Evolutionary conservation across 331 rosid species (phyloP).

Genomic region (Quercus phellos): DNA sequence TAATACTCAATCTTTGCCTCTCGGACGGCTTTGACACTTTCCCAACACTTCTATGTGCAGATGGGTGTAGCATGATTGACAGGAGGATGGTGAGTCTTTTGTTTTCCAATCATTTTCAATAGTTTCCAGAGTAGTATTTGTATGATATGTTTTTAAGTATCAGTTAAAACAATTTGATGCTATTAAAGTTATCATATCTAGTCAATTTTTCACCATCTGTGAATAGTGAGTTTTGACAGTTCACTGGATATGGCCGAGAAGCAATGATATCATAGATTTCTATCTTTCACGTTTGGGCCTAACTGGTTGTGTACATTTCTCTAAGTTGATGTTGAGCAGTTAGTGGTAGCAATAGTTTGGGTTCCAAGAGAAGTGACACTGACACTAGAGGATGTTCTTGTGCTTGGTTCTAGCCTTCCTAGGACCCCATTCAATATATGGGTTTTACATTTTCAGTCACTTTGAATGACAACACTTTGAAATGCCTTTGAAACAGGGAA

Average conservation of each 20-base stretch:
- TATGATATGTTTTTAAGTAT: neutral
- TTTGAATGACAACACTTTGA: neutral
- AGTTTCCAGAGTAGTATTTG: neutral
- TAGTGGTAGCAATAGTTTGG: neutral
- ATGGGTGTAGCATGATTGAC: conserved; percentile 3
- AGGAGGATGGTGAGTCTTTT: conserved; percentile 1
- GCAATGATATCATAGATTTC: neutral
- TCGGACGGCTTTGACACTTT: conserved; percentile 1
- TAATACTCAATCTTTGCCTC: neutral
- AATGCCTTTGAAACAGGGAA: neutral
- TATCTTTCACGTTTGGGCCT: neutral
- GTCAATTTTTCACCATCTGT: neutral
- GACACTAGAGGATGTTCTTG: neutral
- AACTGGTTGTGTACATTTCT: neutral
- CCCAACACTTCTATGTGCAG: conserved; percentile 1
- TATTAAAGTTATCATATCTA: neutral
- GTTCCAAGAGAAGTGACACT: neutral
- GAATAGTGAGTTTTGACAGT: neutral
- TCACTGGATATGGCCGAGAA: neutral
- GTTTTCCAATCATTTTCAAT: neutral
- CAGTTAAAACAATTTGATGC: neutral
- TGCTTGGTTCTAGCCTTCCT: neutral
- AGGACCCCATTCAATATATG: too few species aligned
- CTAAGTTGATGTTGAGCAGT: neutral
- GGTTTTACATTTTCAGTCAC: neutral